phyloP scores from a whole-genome alignment of 768 basidiomycete genomes.

The Erythrobasidium yunnanense region DNA sequence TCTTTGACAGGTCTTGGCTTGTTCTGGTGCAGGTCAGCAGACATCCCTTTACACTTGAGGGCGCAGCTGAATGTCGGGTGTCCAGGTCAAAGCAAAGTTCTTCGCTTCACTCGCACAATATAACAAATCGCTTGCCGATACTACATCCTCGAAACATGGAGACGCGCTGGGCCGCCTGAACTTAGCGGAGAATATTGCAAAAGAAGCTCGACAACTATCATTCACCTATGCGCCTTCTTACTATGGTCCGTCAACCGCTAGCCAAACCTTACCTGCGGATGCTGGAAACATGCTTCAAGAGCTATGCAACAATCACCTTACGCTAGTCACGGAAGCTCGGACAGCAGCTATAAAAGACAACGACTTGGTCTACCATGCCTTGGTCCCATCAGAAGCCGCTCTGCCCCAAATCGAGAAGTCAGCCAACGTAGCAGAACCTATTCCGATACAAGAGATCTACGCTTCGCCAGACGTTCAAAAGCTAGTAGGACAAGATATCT shows the following conservation, averaged over 20 bases:
- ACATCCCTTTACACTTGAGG: not conserved
- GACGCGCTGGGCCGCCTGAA: constrained; percentile 69
- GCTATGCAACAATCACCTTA: constrained; percentile 69
- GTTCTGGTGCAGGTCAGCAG: constrained; percentile 61
- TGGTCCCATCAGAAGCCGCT: constrained; percentile 65
- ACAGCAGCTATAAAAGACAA: constrained; percentile 75
- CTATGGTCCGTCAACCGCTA: constrained; percentile 48
- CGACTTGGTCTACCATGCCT: constrained; percentile 91
- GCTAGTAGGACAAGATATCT: constrained; percentile 85
- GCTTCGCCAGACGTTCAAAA: constrained; percentile 80
- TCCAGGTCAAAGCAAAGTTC: constrained; percentile 79
- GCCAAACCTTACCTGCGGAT: constrained; percentile 73
- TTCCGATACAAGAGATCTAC: constrained; percentile 91
- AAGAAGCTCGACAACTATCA: constrained; percentile 62
- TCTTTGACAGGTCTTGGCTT: constrained; percentile 91
- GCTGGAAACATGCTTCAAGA: constrained; percentile 67
- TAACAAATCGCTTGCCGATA: constrained; percentile 70
- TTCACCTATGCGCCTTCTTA: constrained; percentile 61
- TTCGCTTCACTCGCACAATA: constrained; percentile 78
- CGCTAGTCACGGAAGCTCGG: constrained; percentile 63
- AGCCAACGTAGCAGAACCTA: constrained; percentile 59
- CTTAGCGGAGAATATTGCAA: constrained; percentile 69
- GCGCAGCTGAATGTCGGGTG: not conserved
- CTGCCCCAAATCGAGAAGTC: constrained; percentile 74
- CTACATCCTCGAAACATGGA: constrained; percentile 65